Conservation (phyloP, 2,329 filamentous ascomycete species). For the Scedosporium boydii region DNA sequence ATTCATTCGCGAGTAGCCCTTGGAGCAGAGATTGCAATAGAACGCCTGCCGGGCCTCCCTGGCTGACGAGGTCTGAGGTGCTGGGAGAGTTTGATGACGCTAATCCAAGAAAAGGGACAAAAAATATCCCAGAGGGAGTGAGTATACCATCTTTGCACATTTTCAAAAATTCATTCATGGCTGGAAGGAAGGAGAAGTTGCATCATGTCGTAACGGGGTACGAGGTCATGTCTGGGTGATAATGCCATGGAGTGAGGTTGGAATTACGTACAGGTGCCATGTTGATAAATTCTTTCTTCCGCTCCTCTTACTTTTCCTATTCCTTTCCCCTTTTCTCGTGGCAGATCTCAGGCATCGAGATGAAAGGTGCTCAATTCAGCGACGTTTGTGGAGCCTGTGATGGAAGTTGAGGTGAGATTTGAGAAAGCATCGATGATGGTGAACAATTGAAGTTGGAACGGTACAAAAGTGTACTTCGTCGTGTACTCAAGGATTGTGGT, state of each 20-base stretch:
- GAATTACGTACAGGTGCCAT: constrained; percentile 45
- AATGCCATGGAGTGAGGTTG: constrained; percentile 34
- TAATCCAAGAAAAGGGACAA: constrained; percentile 15
- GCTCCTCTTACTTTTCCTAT: no score
- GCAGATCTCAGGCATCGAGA: no score
- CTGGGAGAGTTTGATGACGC: constrained; percentile 48
- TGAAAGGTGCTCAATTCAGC: no score
- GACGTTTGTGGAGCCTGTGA: no score
- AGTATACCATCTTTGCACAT: no score
- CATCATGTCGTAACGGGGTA: no score
- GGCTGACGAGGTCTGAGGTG: constrained; percentile 52
- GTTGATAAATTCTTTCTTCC: constrained; percentile 10
- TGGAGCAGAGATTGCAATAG: constrained; percentile 80
- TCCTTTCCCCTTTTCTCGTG: no score
- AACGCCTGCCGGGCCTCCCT: constrained; percentile 72
- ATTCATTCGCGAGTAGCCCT: constrained; percentile 90
- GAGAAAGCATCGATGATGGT: no score
- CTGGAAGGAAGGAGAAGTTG: not conserved
- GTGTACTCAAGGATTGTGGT: no score
- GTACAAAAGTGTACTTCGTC: not conserved
- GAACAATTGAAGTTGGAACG: no score
- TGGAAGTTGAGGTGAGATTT: no score
- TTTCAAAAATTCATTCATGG: not conserved
- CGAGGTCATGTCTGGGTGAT: constrained; percentile 20
- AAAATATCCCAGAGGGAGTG: no score